phyloP scores from a whole-genome alignment of 164 flowering plant genomes.

The Piper betle region DNA sequence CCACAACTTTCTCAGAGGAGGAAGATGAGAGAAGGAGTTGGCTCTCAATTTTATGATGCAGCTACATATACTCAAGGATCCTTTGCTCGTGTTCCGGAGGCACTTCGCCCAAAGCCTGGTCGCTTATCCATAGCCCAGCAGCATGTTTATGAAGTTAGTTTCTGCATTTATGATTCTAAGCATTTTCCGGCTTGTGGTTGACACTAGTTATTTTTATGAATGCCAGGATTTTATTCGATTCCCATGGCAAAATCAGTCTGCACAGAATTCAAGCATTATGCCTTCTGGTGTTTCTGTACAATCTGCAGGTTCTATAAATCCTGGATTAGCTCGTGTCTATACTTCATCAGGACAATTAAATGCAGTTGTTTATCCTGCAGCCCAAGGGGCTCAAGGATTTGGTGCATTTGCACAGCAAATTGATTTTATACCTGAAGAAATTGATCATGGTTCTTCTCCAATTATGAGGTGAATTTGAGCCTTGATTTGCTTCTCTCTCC shows the following conservation, averaged over 20 bases:
- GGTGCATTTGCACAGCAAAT: conserved; percentile 32
- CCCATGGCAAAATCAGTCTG: conserved; percentile 80
- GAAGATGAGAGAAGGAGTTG: conserved; percentile 71
- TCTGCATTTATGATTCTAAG: background rate
- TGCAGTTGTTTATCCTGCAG: conserved; percentile 33
- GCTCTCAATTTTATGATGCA: conserved; percentile 58
- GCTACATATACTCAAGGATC: conserved; percentile 58
- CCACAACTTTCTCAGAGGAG: conserved; percentile 64
- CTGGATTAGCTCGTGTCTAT: conserved; percentile 32
- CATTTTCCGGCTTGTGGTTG: background rate
- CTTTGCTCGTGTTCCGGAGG: conserved; percentile 64
- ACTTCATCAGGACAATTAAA: conserved; percentile 47
- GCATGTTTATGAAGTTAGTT: conserved; percentile 82
- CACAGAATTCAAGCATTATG: conserved; percentile 40
- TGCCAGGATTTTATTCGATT: conserved; percentile 75
- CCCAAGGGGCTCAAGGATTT: conserved; percentile 35
- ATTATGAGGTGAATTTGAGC: conserved; percentile 33
- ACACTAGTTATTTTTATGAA: conserved; percentile 1
- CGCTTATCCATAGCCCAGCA: conserved; percentile 77
- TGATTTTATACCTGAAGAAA: conserved; percentile 53
- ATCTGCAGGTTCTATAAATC: conserved; percentile 28
- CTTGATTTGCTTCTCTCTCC: background rate
- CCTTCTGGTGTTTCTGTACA: conserved; percentile 39
- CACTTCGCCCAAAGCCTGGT: conserved; percentile 91
- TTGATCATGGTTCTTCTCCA: conserved; percentile 38